Evolutionary conservation across 345 rosid species (phyloP).

Genomic region (Camelina hispida): DNA sequence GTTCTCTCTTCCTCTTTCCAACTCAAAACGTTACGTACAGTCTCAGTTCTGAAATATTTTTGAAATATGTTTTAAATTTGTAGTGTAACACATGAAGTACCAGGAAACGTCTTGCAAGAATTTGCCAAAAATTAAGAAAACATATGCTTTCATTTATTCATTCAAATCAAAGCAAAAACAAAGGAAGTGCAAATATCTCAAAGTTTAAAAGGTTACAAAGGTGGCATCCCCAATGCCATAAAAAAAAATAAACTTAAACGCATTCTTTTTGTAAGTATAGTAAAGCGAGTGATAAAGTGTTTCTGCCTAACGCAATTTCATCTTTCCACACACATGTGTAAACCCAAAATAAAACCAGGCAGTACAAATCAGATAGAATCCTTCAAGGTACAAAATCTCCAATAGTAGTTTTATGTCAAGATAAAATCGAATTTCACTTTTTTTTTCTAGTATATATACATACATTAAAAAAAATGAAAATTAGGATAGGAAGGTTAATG

Average conservation of each 20-base stretch:
- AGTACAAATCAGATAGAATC: background rate
- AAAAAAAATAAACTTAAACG: background rate
- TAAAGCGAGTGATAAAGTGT: background rate
- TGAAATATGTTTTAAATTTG: too few relatives aligned
- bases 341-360: background rate
- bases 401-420: conserved; percentile 12
- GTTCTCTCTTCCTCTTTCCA: too few relatives aligned
- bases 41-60: too few relatives aligned
- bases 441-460: background rate
- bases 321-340: background rate
- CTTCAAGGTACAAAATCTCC: conserved; percentile 20
- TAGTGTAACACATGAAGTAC: too few relatives aligned
- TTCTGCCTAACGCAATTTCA: background rate
- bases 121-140: too few relatives aligned
- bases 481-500: background rate
- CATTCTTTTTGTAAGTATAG: background rate
- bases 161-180: too few relatives aligned
- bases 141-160: too few relatives aligned
- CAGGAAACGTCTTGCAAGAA: too few relatives aligned
- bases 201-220: too few relatives aligned
- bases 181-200: too few relatives aligned
- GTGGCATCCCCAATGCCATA: too few relatives aligned
- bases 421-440: conserved; percentile 20
- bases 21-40: too few relatives aligned
- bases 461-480: background rate